Evolutionary conservation across 169 alveolate species (phyloP).

Genomic region (Miamiensis avidus): DNA sequence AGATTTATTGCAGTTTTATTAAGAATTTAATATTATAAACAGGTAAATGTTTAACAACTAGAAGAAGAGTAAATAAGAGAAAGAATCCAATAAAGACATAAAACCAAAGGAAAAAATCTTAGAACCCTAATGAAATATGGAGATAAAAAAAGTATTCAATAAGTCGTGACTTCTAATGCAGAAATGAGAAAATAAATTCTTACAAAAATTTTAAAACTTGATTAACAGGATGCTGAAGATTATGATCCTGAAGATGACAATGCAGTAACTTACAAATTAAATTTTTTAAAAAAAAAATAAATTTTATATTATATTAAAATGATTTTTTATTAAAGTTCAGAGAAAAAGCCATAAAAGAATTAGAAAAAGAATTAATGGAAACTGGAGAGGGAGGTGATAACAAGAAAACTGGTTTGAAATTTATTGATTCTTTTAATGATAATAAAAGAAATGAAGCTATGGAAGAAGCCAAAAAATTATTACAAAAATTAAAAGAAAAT

Average conservation of each 20-base stretch:
- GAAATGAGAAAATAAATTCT: conserved; percentile 53
- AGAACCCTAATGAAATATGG: conserved; percentile 73
- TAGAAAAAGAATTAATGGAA: conserved; percentile 56
- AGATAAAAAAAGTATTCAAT: conserved; percentile 62
- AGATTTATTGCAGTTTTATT: too few relatives aligned
- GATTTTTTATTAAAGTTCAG: conserved; percentile 8
- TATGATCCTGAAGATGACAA: conserved; percentile 26
- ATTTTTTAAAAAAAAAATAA: background rate
- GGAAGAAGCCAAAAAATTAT: conserved; percentile 26
- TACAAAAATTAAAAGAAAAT: conserved; percentile 19
- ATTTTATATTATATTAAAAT: conserved; percentile 1
- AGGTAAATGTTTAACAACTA: conserved; percentile 54
- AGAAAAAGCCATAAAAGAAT: conserved; percentile 53
- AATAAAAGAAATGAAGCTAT: conserved; percentile 23
- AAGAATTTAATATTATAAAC: too few relatives aligned
- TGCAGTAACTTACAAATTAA: background rate
- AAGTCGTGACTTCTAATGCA: conserved; percentile 62
- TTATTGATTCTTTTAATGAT: conserved; percentile 35
- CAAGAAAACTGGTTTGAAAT: conserved; percentile 29
- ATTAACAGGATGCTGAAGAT: conserved; percentile 33
- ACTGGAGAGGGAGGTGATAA: conserved; percentile 46
- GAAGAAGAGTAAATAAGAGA: conserved; percentile 76
- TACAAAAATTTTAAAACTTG: conserved; percentile 36
- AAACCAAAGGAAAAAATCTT: conserved; percentile 71
- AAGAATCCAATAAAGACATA: conserved; percentile 77